Base-by-base conservation (phyloP, 2,329 filamentous ascomycete species). In the Lasiodiplodia gonubiensis region DNA sequence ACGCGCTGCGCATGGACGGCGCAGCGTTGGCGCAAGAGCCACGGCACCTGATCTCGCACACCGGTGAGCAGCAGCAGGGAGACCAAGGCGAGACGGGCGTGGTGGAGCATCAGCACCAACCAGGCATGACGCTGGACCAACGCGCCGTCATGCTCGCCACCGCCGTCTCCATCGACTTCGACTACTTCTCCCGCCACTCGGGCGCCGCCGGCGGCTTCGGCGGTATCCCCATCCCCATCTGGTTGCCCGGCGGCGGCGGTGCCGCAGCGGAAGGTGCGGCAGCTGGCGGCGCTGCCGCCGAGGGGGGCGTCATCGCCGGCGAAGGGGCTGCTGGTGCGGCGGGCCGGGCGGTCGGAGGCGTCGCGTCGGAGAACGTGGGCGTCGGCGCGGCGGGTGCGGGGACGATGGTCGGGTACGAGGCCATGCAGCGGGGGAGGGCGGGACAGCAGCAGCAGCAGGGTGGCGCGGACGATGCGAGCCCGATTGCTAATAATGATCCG, bases 141-240 rank as follows among this genome's bases (percentile, higher is more conserved):
- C 82, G 88, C 64, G 88, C 88, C 2, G 83, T 89, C 30, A 89
- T 90, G 87, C 81, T 90, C 10, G 87, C 88, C 11, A 89, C 88
- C 0, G 88, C 88, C 7, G 87, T 90, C 14, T 87, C 82, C 67
- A 83, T 90, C 55, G 88, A 90, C 72, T 90, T 89, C 68, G 88
- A 90, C 73, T 90, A 90, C 76, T 90, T 90, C 78, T 89, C 86
- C 68, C 81, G 87, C 2, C 86, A 89, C 69, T 87, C 85, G 64
- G 75, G 79, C 21, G 81, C 81, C 11, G 78, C 68, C 18, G 77
- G 82, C 18, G 74, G 83, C 52, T 80, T 84, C 42, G n/a, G n/a
- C 71, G 65, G 70, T 7, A 73, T 78, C 68, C 1, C 81, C 83
- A 74, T 72, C 71, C 76, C 76, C 48, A 81, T 88, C 76, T 87